Conservation (phyloP, 768 basidiomycete genomes). For the Botryobasidium botryosum region DNA sequence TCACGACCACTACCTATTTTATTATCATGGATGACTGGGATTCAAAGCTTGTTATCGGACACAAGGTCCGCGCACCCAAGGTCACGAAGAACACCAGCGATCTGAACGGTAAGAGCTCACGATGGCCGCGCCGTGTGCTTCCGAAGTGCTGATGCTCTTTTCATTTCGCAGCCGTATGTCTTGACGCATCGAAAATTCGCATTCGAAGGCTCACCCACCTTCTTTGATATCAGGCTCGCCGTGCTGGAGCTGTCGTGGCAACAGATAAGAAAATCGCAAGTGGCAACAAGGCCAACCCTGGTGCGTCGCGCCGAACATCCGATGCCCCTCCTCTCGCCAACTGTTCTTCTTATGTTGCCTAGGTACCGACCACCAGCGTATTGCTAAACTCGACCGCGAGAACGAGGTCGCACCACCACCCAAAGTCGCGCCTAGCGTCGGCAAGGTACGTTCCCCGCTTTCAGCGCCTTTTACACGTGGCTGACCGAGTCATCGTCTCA, state of each 20-base stretch:
- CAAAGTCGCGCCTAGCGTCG: conserved; percentile 56
- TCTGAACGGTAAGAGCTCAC: conserved; percentile 30
- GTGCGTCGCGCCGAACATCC: conserved; percentile 31
- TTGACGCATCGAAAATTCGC: too few species aligned
- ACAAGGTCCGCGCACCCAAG: conserved; percentile 42
- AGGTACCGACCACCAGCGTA: conserved; percentile 61
- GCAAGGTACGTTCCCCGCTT: conserved; percentile 35
- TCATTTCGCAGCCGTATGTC: conserved; percentile 15
- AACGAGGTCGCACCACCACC: conserved; percentile 89
- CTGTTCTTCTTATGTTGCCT: background rate
- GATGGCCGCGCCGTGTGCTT: background rate
- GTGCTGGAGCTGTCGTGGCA: conserved; percentile 57
- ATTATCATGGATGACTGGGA: conserved; percentile 45
- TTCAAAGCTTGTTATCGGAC: conserved; percentile 52
- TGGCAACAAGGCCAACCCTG: conserved; percentile 66
- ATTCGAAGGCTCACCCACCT: background rate
- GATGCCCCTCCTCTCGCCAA: too few species aligned
- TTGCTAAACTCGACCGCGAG: conserved; percentile 86
- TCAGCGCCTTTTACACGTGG: background rate
- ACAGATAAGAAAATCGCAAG: conserved; percentile 65
- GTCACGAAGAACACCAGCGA: conserved; percentile 44
- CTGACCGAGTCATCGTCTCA: conserved; percentile 11
- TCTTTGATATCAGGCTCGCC: conserved; percentile 33
- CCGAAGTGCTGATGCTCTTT: conserved; percentile 9
- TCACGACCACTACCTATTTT: too few species aligned